Base-by-base conservation (phyloP, 345 rosid species). In the Atalantia buxifolia region DNA sequence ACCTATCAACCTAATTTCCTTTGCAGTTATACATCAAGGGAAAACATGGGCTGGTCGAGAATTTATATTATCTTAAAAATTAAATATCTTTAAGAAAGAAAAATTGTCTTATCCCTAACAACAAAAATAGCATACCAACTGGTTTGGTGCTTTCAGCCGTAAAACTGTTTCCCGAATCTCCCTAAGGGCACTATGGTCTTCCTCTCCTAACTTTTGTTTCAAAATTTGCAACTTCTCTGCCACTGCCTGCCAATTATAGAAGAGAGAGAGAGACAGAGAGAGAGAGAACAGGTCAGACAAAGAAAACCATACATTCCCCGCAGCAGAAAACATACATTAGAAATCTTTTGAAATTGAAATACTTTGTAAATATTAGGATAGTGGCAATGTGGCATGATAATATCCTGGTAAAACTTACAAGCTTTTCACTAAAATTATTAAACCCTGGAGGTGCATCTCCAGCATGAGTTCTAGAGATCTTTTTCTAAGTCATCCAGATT, bases 131-230 rank as follows among this genome's bases (percentile, higher is more conserved):
- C 86, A 76, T 89, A 94, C 99, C 94, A 96, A 78, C 76, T 92
- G 86, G 66, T 87, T 60, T 19, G 98, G 98, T 68, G 98, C 92
- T 27, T 71, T 83, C 83, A 96, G 83, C 82, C 84, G 84, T 82
- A 92, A 81, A 79, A 96, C 87, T 67, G 97, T 88, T 77, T 89
- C 81, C 40, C 98, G 98, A 69, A 94, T 94, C 79, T 92, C 87
- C 74, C 66, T 66, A 6, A 96, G 98, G 76, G 83, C 89, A 83
- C 86, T 77, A 80, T 84, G 82, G 57, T 92, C 88, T 25, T 92
- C 98, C 62, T 64, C 86, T 72, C 77, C 88, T 77, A 96, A 85
- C 76, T 84, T 90, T 82, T 86, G 85, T 88, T 92, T 91, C 86
- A 92, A 75, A 48, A 76, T 72, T 83, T 84, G 84, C 88, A 96